A percentile compares a stretch with the other conserved stretches of the same genome.
Evolutionary conservation across 2,329 filamentous ascomycete genomes (phyloP).

Genomic region (Colletotrichum lupini): DNA sequence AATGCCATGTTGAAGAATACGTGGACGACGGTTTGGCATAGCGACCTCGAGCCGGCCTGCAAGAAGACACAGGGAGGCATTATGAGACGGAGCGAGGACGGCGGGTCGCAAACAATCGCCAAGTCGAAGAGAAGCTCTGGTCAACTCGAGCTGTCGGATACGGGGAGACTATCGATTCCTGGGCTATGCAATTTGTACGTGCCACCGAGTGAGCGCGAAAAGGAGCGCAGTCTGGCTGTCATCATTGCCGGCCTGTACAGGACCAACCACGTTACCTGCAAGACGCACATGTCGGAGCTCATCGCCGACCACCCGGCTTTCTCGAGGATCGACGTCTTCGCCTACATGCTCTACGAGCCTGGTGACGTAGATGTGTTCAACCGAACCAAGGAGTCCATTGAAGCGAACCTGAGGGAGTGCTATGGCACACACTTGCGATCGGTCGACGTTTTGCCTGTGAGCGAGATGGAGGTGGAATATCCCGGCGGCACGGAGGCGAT

Average conservation of each 20-base stretch:
- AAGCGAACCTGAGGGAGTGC: constrained; percentile 27
- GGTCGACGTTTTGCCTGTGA: constrained; percentile 4
- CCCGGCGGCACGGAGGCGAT: constrained; percentile 25
- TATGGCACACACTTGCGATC: constrained; percentile 29
- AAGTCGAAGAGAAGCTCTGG: neutral
- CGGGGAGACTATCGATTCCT: constrained; percentile 25
- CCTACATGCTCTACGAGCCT: constrained; percentile 27
- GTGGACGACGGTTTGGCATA: constrained; percentile 34
- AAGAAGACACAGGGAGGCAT: neutral
- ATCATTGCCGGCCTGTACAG: constrained; percentile 34
- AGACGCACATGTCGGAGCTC: constrained; percentile 27
- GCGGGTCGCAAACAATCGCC: neutral
- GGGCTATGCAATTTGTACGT: constrained; percentile 34
- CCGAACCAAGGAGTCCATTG: constrained; percentile 11
- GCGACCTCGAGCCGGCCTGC: constrained; percentile 27
- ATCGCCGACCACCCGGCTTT: constrained; percentile 20
- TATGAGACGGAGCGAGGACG: neutral
- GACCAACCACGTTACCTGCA: constrained; percentile 19
- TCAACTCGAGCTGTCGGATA: constrained; percentile 29
- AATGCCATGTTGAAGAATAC: constrained; percentile 23
- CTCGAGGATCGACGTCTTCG: constrained; percentile 33
- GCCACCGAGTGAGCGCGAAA: constrained; percentile 19
- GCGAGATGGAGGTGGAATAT: constrained; percentile 16
- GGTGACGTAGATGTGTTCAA: constrained; percentile 11
- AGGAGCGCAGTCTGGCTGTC: constrained; percentile 32